phyloP scores from a whole-genome alignment of 2,329 filamentous ascomycete genomes.

The Decorospora gaudefroyi region DNA sequence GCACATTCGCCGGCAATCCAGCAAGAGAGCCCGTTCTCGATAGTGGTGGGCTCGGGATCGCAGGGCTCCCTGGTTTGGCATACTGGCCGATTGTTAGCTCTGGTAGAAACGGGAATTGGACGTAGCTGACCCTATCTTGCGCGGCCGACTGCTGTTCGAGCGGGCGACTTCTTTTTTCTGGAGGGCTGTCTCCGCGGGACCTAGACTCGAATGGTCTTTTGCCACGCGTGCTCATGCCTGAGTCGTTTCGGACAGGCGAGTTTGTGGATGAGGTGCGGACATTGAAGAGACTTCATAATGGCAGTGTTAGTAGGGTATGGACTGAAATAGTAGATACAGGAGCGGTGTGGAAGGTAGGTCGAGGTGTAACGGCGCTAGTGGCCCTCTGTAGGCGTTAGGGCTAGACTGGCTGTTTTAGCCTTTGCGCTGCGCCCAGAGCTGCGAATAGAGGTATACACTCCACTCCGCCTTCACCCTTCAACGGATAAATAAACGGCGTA shows the following conservation, averaged over 20 bases:
- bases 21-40: slow-evolving; percentile 20
- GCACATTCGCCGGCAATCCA: slow-evolving; percentile 5
- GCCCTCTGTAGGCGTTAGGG: no score
- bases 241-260: background rate
- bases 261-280: background rate
- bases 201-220: slow-evolving; percentile 22
- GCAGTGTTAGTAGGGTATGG: background rate
- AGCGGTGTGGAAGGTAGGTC: background rate
- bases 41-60: slow-evolving; percentile 7
- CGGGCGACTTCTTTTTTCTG: slow-evolving; percentile 21
- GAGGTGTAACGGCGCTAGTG: background rate
- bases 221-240: slow-evolving; percentile 14
- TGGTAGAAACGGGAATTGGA: background rate
- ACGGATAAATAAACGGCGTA: no score
- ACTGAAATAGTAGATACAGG: no score
- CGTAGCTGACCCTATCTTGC: slow-evolving; percentile 11
- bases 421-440: no score
- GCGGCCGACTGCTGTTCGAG: slow-evolving; percentile 1
- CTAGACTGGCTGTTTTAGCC: no score
- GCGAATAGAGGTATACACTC: no score
- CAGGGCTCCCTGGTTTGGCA: slow-evolving; percentile 2
- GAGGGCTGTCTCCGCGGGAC: slow-evolving; percentile 27
- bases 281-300: background rate
- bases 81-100: slow-evolving; percentile 13
- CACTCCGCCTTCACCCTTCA: no score